Percentiles rank a stretch among this genome's conserved stretches.
Evolutionary conservation across 2,329 filamentous ascomycete genomes (phyloP).

Genomic region (Stenocarpella maydis): DNA sequence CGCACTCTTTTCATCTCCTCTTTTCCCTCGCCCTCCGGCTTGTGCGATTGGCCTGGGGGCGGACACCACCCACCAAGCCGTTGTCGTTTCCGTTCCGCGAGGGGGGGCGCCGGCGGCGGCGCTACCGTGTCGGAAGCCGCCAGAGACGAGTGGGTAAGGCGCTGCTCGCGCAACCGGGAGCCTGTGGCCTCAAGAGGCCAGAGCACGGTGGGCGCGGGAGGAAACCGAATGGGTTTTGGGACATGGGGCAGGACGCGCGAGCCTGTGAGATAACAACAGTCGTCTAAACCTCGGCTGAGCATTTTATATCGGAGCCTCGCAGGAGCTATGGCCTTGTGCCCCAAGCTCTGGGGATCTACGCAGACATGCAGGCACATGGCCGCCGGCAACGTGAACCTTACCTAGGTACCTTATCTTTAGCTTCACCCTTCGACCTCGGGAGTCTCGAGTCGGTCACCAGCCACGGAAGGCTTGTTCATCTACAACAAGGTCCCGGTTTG

Average conservation of each 20-base stretch:
- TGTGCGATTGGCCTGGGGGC: conserved; percentile 2
- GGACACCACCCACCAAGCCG: not conserved
- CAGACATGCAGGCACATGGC: not conserved
- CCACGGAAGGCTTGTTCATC: conserved; percentile 9
- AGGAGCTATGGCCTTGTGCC: conserved; percentile 22
- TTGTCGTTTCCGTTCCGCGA: not conserved
- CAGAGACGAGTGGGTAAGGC: conserved; percentile 15
- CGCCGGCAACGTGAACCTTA: conserved; percentile 18
- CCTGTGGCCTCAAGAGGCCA: not conserved
- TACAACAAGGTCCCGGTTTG: not conserved
- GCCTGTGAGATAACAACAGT: not conserved
- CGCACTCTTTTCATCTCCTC: too few species aligned
- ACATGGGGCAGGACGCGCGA: not conserved
- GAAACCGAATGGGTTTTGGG: conserved; percentile 1
- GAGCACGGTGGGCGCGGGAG: not conserved
- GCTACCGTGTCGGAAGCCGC: conserved; percentile 8
- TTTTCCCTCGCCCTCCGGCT: not conserved
- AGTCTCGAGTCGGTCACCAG: conserved; percentile 4
- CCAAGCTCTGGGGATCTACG: not conserved
- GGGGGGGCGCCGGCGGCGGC: not conserved
- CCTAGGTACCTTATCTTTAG: not conserved
- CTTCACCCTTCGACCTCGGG: conserved; percentile 10
- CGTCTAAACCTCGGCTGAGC: not conserved
- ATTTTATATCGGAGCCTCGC: not conserved
- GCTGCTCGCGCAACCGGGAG: conserved; percentile 11